A percentile compares a stretch with the other conserved stretches of the same genome.
These are phyloP conservation scores for Yamadazyma philogaea DNA, from an alignment of 805 yeast species.

Conservation along the genomic window DNA sequence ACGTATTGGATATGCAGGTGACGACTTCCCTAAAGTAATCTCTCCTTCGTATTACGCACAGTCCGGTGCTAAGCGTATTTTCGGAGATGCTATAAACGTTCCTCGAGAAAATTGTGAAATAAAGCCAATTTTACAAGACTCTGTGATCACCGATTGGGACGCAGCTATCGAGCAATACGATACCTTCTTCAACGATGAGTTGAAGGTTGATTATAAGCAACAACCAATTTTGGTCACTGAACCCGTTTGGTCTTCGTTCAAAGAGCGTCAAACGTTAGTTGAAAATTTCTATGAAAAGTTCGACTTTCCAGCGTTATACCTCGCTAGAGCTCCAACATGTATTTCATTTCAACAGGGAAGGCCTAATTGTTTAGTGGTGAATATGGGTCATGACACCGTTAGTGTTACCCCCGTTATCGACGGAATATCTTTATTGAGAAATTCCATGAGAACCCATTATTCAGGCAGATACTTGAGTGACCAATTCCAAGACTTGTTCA, in stretches of 20 bases:
- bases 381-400: conserved; percentile 74
- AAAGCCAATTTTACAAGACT: conserved; percentile 57
- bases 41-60: conserved; percentile 62
- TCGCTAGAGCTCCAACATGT: conserved; percentile 83
- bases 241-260: conserved; percentile 76
- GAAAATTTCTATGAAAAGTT: conserved; percentile 69
- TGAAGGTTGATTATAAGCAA: conserved; percentile 54
- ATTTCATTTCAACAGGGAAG: conserved; percentile 86
- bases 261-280: conserved; percentile 64
- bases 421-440: conserved; percentile 70
- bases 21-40: conserved; percentile 76
- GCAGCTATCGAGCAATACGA: conserved; percentile 72
- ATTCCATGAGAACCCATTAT: conserved; percentile 66
- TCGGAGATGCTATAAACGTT: conserved; percentile 43
- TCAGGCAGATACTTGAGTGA: conserved; percentile 68
- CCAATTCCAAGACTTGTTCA: conserved; percentile 45
- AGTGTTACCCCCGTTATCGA: conserved; percentile 82
- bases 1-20: conserved; percentile 89
- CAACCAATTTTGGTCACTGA: conserved; percentile 83
- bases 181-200: conserved; percentile 49
- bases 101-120: conserved; percentile 53
- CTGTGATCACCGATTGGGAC: conserved; percentile 80
- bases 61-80: conserved; percentile 22
- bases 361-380: conserved; percentile 82
- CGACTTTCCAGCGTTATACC: conserved; percentile 74